phyloP scores from a whole-genome alignment of 495 filamentous ascomycete genomes.

The Thermothielavioides terrestris region DNA sequence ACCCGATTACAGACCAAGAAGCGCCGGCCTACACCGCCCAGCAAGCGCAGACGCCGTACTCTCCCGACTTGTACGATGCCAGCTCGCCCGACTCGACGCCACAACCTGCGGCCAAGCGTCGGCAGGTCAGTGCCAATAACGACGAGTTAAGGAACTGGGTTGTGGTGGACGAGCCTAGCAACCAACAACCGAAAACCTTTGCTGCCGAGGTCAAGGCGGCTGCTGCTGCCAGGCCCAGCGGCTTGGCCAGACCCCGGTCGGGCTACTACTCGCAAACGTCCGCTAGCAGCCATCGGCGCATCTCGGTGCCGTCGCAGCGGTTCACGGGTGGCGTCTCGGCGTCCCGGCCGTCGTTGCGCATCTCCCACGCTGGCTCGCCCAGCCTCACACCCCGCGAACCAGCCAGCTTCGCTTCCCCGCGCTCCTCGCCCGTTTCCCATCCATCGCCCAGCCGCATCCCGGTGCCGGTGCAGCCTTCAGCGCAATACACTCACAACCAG shows the following conservation, averaged over 20 bases:
- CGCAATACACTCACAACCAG: slow-evolving; percentile 14
- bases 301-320: slow-evolving; percentile 32
- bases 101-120: slow-evolving; percentile 40
- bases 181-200: slow-evolving; percentile 17
- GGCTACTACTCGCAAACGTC: slow-evolving; percentile 16
- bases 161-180: slow-evolving; percentile 46
- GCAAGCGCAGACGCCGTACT: slow-evolving; percentile 7
- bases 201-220: slow-evolving; percentile 9
- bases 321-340: slow-evolving; percentile 20
- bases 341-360: slow-evolving; percentile 24
- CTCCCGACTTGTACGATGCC: slow-evolving; percentile 20
- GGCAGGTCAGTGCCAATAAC: slow-evolving; percentile 39
- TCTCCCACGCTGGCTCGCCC: slow-evolving; percentile 42
- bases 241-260: slow-evolving; percentile 5
- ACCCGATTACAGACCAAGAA: neutral
- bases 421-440: slow-evolving; percentile 22
- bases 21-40: slow-evolving; percentile 15
- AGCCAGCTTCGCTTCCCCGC: slow-evolving; percentile 46
- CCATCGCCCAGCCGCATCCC: slow-evolving; percentile 35
- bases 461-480: slow-evolving; percentile 10
- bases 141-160: slow-evolving; percentile 67
- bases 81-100: slow-evolving; percentile 38
- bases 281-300: slow-evolving; percentile 24
- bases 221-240: slow-evolving; percentile 5
- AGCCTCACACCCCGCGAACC: slow-evolving; percentile 32